Evolutionary conservation across 208 protist species (phyloP).

Genomic region (Wallacemonas sp.): DNA sequence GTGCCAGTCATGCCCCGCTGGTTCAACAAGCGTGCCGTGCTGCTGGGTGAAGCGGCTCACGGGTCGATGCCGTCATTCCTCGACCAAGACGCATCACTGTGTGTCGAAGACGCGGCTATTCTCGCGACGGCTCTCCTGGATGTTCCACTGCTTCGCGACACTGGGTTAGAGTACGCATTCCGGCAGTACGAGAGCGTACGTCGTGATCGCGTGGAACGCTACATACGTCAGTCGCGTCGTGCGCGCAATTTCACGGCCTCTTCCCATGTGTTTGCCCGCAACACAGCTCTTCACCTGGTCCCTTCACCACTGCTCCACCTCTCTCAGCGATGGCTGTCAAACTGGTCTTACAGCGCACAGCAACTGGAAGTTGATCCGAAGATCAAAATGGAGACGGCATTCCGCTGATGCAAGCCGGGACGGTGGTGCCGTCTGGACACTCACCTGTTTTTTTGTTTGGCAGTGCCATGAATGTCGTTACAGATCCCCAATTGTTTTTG

Average conservation of each 20-base stretch:
- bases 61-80: slow-evolving; percentile 84
- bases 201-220: slow-evolving; percentile 81
- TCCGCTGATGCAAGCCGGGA: slow-evolving; percentile 37
- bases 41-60: slow-evolving; percentile 87
- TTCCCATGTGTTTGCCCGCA: slow-evolving; percentile 39
- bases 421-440: background rate
- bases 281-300: slow-evolving; percentile 45
- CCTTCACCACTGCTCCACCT: slow-evolving; percentile 44
- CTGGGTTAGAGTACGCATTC: slow-evolving; percentile 86
- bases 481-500: too few relatives aligned
- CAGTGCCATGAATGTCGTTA: too few relatives aligned
- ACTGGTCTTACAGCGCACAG: slow-evolving; percentile 85
- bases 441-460: background rate
- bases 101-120: slow-evolving; percentile 88
- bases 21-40: slow-evolving; percentile 85
- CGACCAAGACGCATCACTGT: slow-evolving; percentile 81
- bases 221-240: slow-evolving; percentile 85
- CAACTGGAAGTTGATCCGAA: slow-evolving; percentile 84
- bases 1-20: slow-evolving; percentile 89
- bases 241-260: slow-evolving; percentile 65
- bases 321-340: slow-evolving; percentile 77
- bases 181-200: slow-evolving; percentile 80
- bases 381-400: slow-evolving; percentile 83
- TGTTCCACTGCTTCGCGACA: slow-evolving; percentile 74
- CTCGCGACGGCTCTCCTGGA: slow-evolving; percentile 78